Evolutionary conservation across 129 eudicot species (phyloP).

Genomic region (Flaveria linearis): DNA sequence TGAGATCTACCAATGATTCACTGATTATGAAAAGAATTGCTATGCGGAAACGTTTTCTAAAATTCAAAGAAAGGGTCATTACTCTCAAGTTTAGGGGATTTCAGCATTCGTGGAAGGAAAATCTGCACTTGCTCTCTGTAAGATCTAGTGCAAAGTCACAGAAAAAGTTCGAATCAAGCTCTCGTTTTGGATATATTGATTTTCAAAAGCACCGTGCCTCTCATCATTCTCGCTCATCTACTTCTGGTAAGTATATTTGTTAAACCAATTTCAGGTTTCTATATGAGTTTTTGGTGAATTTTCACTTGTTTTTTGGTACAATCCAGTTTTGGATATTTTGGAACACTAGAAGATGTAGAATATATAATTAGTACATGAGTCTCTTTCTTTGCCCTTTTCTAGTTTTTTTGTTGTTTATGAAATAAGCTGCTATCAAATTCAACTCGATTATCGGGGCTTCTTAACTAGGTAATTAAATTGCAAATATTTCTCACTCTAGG

Average conservation of each 20-base stretch:
- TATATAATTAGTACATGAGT: not conserved
- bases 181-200: conserved; percentile 41
- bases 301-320: not conserved
- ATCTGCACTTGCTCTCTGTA: conserved; percentile 58
- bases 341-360: not conserved
- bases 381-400: not conserved
- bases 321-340: not conserved
- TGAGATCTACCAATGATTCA: conserved; percentile 22
- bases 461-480: not conserved
- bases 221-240: conserved; percentile 50
- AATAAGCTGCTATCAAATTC: not conserved
- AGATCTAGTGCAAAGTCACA: conserved; percentile 60
- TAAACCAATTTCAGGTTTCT: not conserved
- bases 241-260: conserved; percentile 58
- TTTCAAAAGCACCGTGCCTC: conserved; percentile 64
- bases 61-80: conserved; percentile 65
- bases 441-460: not conserved
- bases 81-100: conserved; percentile 62
- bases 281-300: not conserved
- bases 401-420: not conserved
- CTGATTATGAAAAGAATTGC: conserved; percentile 46
- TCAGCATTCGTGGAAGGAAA: conserved; percentile 85
- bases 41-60: conserved; percentile 53
- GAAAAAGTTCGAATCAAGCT: conserved; percentile 59
- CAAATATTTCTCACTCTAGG: not conserved